Percentiles rank a stretch among this genome's conserved stretches.
Evolutionary conservation across 129 eudicot species (phyloP).

Genomic region (Cynara cardunculus): DNA sequence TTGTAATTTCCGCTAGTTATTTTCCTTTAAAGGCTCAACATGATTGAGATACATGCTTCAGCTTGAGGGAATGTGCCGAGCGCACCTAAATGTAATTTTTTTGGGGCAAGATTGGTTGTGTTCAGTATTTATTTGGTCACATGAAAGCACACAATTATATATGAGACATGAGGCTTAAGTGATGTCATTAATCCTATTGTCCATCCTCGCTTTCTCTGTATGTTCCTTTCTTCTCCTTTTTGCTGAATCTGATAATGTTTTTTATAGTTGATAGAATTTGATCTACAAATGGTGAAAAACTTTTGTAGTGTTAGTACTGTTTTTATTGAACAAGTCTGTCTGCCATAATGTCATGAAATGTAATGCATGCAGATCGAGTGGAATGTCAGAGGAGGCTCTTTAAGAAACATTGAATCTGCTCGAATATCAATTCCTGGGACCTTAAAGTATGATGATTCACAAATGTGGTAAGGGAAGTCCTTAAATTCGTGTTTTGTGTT

Average conservation of each 20-base stretch:
- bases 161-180: neutral
- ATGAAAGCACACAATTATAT: neutral
- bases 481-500: neutral
- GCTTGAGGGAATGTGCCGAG: neutral
- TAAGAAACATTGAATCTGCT: constrained; percentile 91
- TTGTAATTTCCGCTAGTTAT: neutral
- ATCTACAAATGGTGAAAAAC: neutral
- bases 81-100: neutral
- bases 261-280: neutral
- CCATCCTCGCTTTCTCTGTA: neutral
- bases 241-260: neutral
- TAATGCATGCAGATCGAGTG: constrained; percentile 67
- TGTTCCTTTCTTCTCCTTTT: neutral
- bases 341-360: constrained; percentile 9
- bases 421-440: constrained; percentile 93
- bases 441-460: constrained; percentile 65
- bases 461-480: constrained; percentile 62
- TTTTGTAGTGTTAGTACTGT: constrained; percentile 8
- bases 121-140: too few species aligned
- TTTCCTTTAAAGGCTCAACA: neutral
- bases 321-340: neutral
- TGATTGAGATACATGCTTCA: neutral
- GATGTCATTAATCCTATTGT: neutral
- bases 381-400: constrained; percentile 88
- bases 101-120: neutral